These are phyloP conservation scores for Leucosporidium scottii DNA, from an alignment of 768 basidiomycete genomes.

Conservation along the genomic window DNA sequence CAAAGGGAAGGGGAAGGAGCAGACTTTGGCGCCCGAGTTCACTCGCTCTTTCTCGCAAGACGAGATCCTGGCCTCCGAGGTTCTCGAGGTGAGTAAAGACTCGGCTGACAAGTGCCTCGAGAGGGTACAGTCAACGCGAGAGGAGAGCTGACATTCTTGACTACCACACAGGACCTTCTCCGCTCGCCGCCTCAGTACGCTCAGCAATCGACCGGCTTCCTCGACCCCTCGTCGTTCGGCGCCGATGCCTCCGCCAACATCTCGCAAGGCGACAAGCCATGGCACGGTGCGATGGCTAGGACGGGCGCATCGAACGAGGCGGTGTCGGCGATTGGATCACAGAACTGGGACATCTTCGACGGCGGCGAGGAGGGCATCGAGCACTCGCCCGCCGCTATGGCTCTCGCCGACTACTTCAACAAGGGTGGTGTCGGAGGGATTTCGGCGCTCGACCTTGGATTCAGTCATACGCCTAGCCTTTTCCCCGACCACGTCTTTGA, in stretches of 20 bases:
- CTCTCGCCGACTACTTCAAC: constrained; percentile 18
- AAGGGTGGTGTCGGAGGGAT: constrained; percentile 31
- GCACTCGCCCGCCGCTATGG: constrained; percentile 13
- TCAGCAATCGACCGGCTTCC: background rate
- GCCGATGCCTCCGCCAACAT: no score
- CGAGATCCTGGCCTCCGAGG: constrained; percentile 31
- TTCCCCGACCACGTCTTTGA: constrained; percentile 16
- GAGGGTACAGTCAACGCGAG: no score
- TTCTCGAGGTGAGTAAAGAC: constrained; percentile 7
- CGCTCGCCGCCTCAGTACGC: background rate
- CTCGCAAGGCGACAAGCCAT: background rate
- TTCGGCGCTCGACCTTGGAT: constrained; percentile 30
- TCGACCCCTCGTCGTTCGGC: background rate
- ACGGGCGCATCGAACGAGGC: background rate
- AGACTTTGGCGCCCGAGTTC: background rate
- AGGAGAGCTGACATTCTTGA: background rate
- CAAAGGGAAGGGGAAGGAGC: background rate
- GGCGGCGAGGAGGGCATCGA: constrained; percentile 11
- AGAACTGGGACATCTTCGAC: background rate
- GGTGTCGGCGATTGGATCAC: background rate
- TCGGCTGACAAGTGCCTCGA: no score
- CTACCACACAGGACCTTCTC: background rate
- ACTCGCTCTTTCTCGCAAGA: constrained; percentile 23
- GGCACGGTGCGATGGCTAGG: background rate
- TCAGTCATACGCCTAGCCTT: constrained; percentile 18